Percentiles rank a stretch among this genome's conserved stretches.
Conservation (phyloP, 129 eudicot species). For the Ambrosia trifida region DNA sequence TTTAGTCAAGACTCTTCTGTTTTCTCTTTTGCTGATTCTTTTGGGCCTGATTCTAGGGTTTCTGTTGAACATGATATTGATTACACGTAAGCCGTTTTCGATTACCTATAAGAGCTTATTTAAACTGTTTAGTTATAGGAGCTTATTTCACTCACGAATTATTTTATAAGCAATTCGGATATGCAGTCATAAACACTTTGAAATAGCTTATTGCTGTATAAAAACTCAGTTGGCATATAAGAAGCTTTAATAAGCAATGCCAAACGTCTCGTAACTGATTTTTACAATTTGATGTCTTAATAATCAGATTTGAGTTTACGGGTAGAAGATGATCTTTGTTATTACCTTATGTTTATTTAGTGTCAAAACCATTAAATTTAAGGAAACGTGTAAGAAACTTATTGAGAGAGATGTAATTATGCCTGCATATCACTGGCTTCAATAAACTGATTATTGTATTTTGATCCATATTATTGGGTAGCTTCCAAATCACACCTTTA, state of each 20-base stretch:
- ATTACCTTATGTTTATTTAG: not conserved
- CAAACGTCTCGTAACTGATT: not conserved
- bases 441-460: no score
- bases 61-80: conserved; percentile 82
- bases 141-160: no score
- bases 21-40: conserved; percentile 62
- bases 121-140: not conserved
- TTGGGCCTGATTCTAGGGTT: conserved; percentile 67
- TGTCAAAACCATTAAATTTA: not conserved
- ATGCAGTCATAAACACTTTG: not conserved
- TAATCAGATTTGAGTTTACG: not conserved
- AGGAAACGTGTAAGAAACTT: conserved; percentile 1
- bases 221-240: not conserved
- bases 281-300: not conserved
- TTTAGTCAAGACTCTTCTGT: conserved; percentile 88
- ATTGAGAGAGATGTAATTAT: not conserved
- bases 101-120: not conserved
- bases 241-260: not conserved
- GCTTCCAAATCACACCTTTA: not conserved
- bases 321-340: not conserved
- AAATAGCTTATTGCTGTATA: not conserved
- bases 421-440: not conserved
- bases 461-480: no score
- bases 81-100: conserved; percentile 60
- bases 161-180: not conserved